phyloP scores from a whole-genome alignment of 73 alveolate species.

The Paramecium tetraurelia region DNA sequence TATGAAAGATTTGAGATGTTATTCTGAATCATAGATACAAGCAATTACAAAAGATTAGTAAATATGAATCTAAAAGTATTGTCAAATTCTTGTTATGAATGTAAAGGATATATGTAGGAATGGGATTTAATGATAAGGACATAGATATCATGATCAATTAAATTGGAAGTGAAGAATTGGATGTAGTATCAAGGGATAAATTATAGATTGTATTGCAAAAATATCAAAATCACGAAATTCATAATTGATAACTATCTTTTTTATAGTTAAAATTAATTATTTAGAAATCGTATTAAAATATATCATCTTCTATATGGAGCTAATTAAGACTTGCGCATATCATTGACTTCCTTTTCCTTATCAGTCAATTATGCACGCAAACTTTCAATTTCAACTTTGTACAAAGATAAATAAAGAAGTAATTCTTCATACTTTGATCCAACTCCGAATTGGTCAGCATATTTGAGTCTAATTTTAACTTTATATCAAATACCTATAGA shows the following conservation, averaged over 20 bases:
- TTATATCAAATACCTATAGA: not conserved
- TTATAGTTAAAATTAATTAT: not conserved
- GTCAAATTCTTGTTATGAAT: not conserved
- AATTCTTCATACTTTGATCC: conserved; percentile 46
- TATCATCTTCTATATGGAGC: conserved; percentile 31
- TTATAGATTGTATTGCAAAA: not conserved
- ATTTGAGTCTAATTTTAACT: not conserved
- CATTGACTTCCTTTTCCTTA: conserved; percentile 50
- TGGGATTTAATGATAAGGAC: not conserved
- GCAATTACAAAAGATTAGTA: not conserved
- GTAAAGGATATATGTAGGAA: not conserved
- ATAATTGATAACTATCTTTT: not conserved
- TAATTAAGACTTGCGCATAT: conserved; percentile 5
- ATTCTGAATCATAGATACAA: not conserved
- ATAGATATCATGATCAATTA: conserved; percentile 10
- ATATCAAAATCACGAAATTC: not conserved
- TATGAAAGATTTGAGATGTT: conserved; percentile 12
- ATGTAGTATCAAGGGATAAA: not conserved
- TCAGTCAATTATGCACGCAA: not conserved
- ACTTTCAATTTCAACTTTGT: conserved; percentile 40
- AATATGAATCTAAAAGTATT: not conserved
- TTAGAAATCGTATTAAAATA: not conserved
- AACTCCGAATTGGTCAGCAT: conserved; percentile 46
- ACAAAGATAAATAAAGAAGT: conserved; percentile 5
- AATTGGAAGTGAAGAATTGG: not conserved